Percentiles rank a stretch among this genome's conserved stretches.
Evolutionary conservation across 257 asterid genomes (phyloP).

Genomic region (Solanum sparsipilum): DNA sequence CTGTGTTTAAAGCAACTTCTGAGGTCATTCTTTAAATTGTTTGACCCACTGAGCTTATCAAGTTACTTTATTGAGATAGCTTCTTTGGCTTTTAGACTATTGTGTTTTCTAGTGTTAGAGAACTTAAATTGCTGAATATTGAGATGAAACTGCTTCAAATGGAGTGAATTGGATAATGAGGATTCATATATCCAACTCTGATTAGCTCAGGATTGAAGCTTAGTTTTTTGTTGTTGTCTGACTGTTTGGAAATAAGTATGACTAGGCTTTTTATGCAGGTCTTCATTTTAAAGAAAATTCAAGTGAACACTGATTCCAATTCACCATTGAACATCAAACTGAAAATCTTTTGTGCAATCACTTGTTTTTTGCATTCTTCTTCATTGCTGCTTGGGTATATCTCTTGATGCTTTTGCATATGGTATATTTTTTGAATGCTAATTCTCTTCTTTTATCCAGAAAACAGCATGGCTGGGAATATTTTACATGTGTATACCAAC

Average conservation of each 20-base stretch:
- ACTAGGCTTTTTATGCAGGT: neutral
- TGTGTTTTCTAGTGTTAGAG: neutral
- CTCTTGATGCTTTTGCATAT: neutral
- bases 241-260: neutral
- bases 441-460: constrained; percentile 28
- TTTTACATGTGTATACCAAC: constrained; percentile 98
- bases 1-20: neutral
- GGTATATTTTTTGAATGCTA: neutral
- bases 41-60: neutral
- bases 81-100: neutral
- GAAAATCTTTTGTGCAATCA: neutral
- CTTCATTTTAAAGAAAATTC: neutral
- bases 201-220: neutral
- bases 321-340: neutral
- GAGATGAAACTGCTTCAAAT: neutral
- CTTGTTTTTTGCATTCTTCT: neutral
- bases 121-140: neutral
- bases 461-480: constrained; percentile 88
- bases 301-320: neutral
- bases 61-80: neutral
- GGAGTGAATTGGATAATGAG: neutral
- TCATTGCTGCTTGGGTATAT: neutral
- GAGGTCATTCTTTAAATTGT: neutral
- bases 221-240: neutral
- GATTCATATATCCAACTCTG: neutral